A percentile compares a stretch with the other conserved stretches of the same genome.
These are phyloP conservation scores for Carex sylvatica DNA, from an alignment of 202 grass and related monocot species.

Conservation along the genomic window DNA sequence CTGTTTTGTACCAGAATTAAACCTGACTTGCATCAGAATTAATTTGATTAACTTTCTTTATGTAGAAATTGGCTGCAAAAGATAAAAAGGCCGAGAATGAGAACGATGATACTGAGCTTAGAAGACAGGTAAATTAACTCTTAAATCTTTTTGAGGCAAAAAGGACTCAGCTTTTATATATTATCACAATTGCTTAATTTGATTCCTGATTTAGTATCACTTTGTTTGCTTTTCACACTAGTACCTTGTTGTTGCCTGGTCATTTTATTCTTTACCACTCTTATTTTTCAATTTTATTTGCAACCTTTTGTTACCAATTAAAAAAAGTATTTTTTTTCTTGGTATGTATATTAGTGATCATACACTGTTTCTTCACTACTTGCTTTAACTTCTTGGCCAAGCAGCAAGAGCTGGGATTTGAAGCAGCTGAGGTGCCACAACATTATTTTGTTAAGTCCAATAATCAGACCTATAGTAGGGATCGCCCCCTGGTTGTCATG, in stretches of 20 bases:
- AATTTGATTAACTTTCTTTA: slow-evolving; percentile 21
- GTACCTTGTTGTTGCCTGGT: neutral
- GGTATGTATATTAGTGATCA: neutral
- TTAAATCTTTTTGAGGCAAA: slow-evolving; percentile 5
- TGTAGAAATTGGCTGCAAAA: slow-evolving; percentile 55
- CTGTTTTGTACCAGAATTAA: slow-evolving; percentile 19
- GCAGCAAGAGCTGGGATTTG: slow-evolving; percentile 83
- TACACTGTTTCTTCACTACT: neutral
- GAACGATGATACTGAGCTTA: slow-evolving; percentile 51
- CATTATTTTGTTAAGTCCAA: slow-evolving; percentile 65
- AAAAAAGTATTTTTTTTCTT: neutral
- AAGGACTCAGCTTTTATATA: neutral
- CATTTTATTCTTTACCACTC: neutral
- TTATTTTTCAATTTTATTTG: neutral
- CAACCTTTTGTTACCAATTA: neutral
- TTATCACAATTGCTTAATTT: neutral
- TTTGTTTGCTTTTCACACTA: neutral
- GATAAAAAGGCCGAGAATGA: slow-evolving; percentile 32
- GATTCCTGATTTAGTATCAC: neutral
- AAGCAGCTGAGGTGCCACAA: slow-evolving; percentile 71
- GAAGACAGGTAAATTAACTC: slow-evolving; percentile 43
- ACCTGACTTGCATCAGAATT: neutral
- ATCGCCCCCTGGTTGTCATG: too few species aligned
- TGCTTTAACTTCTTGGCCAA: slow-evolving; percentile 42
- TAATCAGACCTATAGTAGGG: slow-evolving; percentile 26